Base-by-base conservation (phyloP, 306 rosid genomes). In the Senna siamea region DNA sequence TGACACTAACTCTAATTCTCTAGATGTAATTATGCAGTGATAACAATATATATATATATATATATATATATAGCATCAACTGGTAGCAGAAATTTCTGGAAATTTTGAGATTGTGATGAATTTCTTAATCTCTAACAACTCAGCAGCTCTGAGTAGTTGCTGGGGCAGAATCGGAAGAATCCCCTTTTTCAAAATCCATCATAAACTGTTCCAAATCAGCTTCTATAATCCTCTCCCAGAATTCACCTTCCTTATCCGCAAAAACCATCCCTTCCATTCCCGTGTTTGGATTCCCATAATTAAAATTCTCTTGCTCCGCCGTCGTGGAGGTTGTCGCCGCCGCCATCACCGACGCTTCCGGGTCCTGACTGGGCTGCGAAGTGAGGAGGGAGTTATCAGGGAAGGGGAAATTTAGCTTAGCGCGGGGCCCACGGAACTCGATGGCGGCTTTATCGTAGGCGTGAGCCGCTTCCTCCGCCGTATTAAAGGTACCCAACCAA, bases 401-500 rank as follows among this genome's bases (percentile, higher is more conserved):
- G 40, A 88, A 63, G 0, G 96, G 97, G 15, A 94, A 94, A 63
- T 94, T 94, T 66, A 94, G 96, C 83, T 87, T 94, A 2, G 97
- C 98, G n/a, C 97, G 77, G 0, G 98, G 88, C 10, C 98, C 98
- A 0, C 98, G 97, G 32, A 94, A 94, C 58, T 87, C 97, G 6
- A 83, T 84, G 5, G 97, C 97, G 0, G 94, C 95, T 19, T 77
- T 87, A 32, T 94, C 98, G 73, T 94, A 94, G 2, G 98, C 97
- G 17, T 78, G 79, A 9, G 97, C 98, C 0, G 98, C 98, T 0
- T 94, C 98, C 72, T 88, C 97, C 0, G 95, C 97, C 0, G 96
- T 89, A 1, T 60, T 82, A 80, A 94, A 94, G 0, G 98, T 94
- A 0, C 98, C 98, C 0, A 94, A 85, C 98, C 98, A 94, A 1